These are phyloP conservation scores for Pholiota adiposa DNA, from an alignment of 1,284 basidiomycete species.

Conservation along the genomic window DNA sequence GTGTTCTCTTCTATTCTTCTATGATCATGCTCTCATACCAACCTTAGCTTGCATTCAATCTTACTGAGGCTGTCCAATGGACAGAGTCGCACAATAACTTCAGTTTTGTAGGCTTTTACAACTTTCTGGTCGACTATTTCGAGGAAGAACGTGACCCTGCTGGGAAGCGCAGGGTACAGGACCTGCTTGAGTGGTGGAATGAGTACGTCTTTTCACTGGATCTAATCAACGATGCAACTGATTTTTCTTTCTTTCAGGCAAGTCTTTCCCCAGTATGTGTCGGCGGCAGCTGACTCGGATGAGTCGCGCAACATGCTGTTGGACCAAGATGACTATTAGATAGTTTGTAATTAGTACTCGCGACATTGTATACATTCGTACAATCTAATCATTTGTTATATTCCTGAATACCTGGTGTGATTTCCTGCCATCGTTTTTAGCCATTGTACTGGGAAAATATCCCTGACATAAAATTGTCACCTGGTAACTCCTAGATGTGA, in stretches of 20 bases:
- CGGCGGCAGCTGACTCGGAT: background rate
- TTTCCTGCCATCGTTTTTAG: background rate
- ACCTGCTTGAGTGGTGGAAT: background rate
- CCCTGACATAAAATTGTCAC: background rate
- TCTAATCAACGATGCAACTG: background rate
- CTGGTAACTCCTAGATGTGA: background rate
- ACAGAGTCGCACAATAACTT: background rate
- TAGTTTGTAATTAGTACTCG: background rate
- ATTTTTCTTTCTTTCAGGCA: background rate
- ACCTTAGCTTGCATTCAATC: background rate
- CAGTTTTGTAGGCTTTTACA: slow-evolving; percentile 30
- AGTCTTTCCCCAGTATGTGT: background rate
- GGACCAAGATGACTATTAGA: background rate
- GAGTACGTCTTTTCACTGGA: background rate
- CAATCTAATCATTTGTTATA: too few species aligned
- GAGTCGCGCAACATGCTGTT: background rate
- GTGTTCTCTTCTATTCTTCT: background rate
- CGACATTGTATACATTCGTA: too few species aligned
- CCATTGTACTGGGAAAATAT: background rate
- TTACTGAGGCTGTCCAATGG: background rate
- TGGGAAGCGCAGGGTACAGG: background rate
- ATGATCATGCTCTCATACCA: background rate
- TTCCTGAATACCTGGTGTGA: too few species aligned
- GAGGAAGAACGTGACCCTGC: background rate
- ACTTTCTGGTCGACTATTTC: slow-evolving; percentile 3